Evolutionary conservation across 1,284 basidiomycete species (phyloP).

Genomic region (Macrocybe sp.): DNA sequence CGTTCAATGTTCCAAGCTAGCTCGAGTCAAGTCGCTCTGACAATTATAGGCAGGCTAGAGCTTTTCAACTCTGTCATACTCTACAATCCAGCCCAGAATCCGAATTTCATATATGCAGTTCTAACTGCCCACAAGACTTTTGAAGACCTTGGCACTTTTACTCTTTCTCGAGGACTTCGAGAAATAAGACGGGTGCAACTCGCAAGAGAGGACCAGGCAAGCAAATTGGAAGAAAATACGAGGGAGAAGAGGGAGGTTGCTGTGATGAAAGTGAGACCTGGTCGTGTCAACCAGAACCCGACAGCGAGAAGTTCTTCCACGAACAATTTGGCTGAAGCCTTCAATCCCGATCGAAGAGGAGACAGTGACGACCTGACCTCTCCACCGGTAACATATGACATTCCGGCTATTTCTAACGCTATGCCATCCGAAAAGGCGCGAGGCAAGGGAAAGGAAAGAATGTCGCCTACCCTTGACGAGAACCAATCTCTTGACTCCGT

Average conservation of each 20-base stretch:
- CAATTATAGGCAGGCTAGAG: slow-evolving; percentile 60
- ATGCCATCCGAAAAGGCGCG: slow-evolving; percentile 75
- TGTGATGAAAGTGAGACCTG: too few species aligned
- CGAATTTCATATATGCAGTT: slow-evolving; percentile 85
- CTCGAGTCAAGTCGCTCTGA: background rate
- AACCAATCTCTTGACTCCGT: slow-evolving; percentile 56
- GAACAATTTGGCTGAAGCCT: slow-evolving; percentile 15
- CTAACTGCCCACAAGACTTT: slow-evolving; percentile 79
- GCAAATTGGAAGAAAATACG: slow-evolving; percentile 29
- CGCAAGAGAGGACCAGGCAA: slow-evolving; percentile 62
- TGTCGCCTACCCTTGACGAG: slow-evolving; percentile 57
- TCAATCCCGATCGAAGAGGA: too few species aligned
- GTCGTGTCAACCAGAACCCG: too few species aligned
- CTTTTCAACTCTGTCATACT: slow-evolving; percentile 83
- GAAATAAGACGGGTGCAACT: slow-evolving; percentile 76
- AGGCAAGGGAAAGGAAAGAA: slow-evolving; percentile 79
- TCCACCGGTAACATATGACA: too few species aligned
- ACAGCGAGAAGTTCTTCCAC: background rate
- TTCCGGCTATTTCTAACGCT: slow-evolving; percentile 15
- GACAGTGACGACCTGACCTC: too few species aligned
- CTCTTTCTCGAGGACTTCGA: slow-evolving; percentile 74
- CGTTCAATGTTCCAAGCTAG: slow-evolving; percentile 6
- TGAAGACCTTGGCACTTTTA: slow-evolving; percentile 87
- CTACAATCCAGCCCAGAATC: slow-evolving; percentile 71
- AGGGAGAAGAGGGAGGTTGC: slow-evolving; percentile 6